Evolutionary conservation across 2,329 filamentous ascomycete genomes (phyloP), one percentile per base, ranked within the genome.

Genomic region (Paracoccidioides lutzii): DNA sequence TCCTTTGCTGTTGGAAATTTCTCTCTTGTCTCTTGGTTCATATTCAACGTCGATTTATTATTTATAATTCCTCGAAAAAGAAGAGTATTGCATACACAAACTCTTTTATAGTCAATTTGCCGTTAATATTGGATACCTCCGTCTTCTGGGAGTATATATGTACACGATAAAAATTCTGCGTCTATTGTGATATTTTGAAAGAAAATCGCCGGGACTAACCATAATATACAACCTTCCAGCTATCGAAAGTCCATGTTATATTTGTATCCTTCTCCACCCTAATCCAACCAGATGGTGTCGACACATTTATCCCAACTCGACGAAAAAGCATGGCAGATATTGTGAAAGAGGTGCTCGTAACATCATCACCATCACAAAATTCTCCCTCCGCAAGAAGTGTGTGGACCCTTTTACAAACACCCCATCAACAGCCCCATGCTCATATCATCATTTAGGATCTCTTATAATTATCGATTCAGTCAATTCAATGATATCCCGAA

Each of bases 391-490:
- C 44, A 51, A 53, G 43, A 54, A 46, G 49, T 48, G 9, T 35
- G 32, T 37, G 32, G n/a, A 22, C 10, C 22, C 14, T 22, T 22
- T 9, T 48, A 14, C 33, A 6, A n/a, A 14, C 22, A 22, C 5
- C 52, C 22, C 45, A 45, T 10, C 56, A 33, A 35, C 5, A 57
- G 35, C 56, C 45, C 42, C 48, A 58, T 57, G 54, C 57, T 61
- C n/a, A 58, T 15, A 28, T 10, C 7, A 22, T 10, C 38, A n/a
- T 14, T 33, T 56, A 91, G 86, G 81, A 68, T 81, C 78, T 38
- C 79, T 96, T 50, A 73, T 97, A 37, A 75, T 96, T 53, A 77
- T 96, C 63, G 90, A 96, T 74, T 83, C 82, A 2, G 79, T 96
- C 12, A 85, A 90, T 65, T 77, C 81, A 3, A 76, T 95, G 3